A percentile compares a stretch with the other conserved stretches of the same genome.
These are phyloP conservation scores for Kappamyces sp. DNA, from an alignment of 192 early-diverging fungal species.

Conservation along the genomic window DNA sequence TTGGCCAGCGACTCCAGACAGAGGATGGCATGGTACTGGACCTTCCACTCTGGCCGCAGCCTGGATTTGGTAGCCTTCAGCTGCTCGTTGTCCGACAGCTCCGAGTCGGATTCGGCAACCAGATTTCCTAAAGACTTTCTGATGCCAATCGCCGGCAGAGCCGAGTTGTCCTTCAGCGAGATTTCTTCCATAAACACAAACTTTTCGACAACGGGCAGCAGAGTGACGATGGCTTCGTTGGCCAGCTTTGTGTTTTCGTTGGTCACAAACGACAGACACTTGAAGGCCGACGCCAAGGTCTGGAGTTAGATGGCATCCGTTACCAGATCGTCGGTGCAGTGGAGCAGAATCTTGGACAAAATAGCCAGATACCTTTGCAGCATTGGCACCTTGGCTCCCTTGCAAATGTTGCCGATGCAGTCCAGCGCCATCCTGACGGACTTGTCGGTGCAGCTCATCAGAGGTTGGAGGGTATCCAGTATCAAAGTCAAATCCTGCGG, in stretches of 20 bases:
- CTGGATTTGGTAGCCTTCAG: neutral
- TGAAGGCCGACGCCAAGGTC: slow-evolving; percentile 16
- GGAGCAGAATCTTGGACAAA: slow-evolving; percentile 26
- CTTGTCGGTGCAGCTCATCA: slow-evolving; percentile 15
- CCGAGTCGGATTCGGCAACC: slow-evolving; percentile 27
- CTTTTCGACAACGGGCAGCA: neutral
- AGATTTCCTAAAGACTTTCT: neutral
- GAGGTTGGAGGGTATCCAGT: neutral
- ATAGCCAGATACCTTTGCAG: slow-evolving; percentile 35
- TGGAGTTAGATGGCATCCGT: slow-evolving; percentile 12
- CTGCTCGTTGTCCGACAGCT: slow-evolving; percentile 23
- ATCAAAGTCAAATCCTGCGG: no score
- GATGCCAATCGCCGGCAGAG: no score
- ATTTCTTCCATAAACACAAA: no score
- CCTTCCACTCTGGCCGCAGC: slow-evolving; percentile 10
- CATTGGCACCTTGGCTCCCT: slow-evolving; percentile 41
- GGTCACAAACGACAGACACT: slow-evolving; percentile 1
- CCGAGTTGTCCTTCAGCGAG: no score
- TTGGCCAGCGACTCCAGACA: slow-evolving; percentile 30
- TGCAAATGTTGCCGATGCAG: slow-evolving; percentile 61
- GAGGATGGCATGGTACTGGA: slow-evolving; percentile 22
- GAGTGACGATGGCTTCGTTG: neutral
- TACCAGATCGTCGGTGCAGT: slow-evolving; percentile 36
- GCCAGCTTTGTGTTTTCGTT: slow-evolving; percentile 5
- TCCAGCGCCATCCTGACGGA: slow-evolving; percentile 59